Evolutionary conservation across 2,329 filamentous ascomycete genomes (phyloP), one percentile per base, ranked within the genome.

Genomic region (Akanthomyces dipterigenus): DNA sequence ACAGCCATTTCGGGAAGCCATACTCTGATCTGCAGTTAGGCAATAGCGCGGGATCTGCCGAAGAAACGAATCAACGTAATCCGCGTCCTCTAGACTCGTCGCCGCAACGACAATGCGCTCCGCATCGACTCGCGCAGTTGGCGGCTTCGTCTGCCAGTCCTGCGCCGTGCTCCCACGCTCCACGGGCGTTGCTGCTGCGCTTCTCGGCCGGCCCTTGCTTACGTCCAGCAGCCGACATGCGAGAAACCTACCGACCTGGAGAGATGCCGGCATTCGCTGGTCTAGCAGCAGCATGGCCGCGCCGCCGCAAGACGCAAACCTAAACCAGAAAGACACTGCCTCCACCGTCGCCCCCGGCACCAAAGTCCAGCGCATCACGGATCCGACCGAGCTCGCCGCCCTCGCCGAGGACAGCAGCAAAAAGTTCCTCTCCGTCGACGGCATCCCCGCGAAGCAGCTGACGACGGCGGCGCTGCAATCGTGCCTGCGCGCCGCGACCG

Each of bases 401-500:
- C 71, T 77, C 18, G 77, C 80, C 36, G 72, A 77, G 63, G 76
- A 75, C 43, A 76, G 77, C 63, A 72, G 71, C 61, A 73, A 75
- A 61, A 74, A 75, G 61, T 79, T 82, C 55, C 67, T 80, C 42
- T 75, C 73, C 22, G 75, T 76, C 12, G 71, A 76, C 54, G 77
- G 75, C 45, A 77, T 82, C 36, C 80, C 80, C 0, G 71, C 75
- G 2, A 74, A 78, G 63, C 69, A 76, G 59, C 70, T 77, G 61
- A 79, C 78, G 3, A 69, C 72, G 8, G 72, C 73, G 3, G 78
- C 78, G 6, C 73, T 83, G 63, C 75, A 75, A 49, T 73, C 76
- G 24, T 80, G 78, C 66, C 73, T 76, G 56, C 75, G 72, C 60
- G 78, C 77, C 24, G 79, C 79, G 20, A 72, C 74, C n/a, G 70